Evolutionary conservation across 352 stramenopile genomes (phyloP).

Genomic region (Peronosclerospora sorghi): DNA sequence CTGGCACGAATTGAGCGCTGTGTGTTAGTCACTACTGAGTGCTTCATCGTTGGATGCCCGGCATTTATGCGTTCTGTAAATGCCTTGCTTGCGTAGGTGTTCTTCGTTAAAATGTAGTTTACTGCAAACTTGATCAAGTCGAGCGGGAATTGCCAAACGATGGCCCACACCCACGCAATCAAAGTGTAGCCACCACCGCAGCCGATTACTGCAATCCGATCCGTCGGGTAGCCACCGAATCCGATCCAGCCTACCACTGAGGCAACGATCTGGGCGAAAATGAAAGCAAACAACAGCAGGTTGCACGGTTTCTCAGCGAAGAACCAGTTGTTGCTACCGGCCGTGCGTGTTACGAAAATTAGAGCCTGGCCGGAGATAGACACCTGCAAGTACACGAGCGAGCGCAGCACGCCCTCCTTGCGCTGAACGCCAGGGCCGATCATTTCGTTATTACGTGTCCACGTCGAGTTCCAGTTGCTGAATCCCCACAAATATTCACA

Average conservation of each 20-base stretch:
- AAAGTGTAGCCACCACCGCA: constrained; percentile 51
- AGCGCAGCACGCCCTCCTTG: constrained; percentile 57
- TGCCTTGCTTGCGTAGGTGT: constrained; percentile 45
- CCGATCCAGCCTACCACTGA: constrained; percentile 56
- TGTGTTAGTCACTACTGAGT: constrained; percentile 47
- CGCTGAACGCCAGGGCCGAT: constrained; percentile 53
- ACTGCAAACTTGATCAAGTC: constrained; percentile 63
- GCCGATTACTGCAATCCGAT: constrained; percentile 55
- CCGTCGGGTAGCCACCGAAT: constrained; percentile 52
- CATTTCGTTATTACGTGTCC: constrained; percentile 46
- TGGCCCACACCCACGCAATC: constrained; percentile 54
- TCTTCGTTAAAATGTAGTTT: constrained; percentile 55
- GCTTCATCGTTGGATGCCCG: constrained; percentile 50
- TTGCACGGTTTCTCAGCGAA: constrained; percentile 57
- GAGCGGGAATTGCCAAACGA: constrained; percentile 65
- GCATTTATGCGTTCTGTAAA: constrained; percentile 72
- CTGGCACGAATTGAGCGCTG: constrained; percentile 57
- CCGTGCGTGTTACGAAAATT: constrained; percentile 67
- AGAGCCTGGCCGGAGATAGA: constrained; percentile 63
- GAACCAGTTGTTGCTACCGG: constrained; percentile 68
- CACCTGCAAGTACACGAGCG: constrained; percentile 60
- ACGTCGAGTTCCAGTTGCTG: constrained; percentile 63
- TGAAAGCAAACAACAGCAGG: constrained; percentile 53
- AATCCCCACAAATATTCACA: constrained; percentile 59
- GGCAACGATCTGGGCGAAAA: constrained; percentile 53